Percentiles rank a stretch among this genome's conserved stretches.
Conservation (phyloP, 768 basidiomycete species). For the Tephrocybe sp. region DNA sequence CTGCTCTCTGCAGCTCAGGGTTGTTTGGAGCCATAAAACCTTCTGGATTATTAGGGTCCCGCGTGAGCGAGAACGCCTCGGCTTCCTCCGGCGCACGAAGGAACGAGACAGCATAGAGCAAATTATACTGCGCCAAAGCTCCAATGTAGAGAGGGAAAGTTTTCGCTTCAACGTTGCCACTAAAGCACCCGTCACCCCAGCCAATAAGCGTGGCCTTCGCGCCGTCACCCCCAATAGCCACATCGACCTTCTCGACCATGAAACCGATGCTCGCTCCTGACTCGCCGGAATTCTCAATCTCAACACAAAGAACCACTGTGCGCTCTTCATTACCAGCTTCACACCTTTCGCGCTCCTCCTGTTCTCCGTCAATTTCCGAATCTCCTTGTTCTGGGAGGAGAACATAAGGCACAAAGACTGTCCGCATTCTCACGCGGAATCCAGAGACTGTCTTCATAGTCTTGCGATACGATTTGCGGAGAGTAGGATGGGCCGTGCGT, state of each 20-base stretch:
- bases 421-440: constrained; percentile 91
- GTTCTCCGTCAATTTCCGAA: constrained; percentile 32
- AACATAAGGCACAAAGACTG: constrained; percentile 86
- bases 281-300: constrained; percentile 81
- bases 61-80: constrained; percentile 34
- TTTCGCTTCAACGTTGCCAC: constrained; percentile 31
- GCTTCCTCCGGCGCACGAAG: constrained; percentile 62
- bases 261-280: constrained; percentile 61
- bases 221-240: constrained; percentile 68
- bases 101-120: constrained; percentile 88
- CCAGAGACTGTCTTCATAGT: constrained; percentile 77
- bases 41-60: constrained; percentile 19
- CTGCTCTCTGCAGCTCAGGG: constrained; percentile 66
- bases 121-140: constrained; percentile 78
- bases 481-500: constrained; percentile 55
- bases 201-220: constrained; percentile 48
- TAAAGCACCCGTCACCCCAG: constrained; percentile 58
- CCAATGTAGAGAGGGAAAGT: constrained; percentile 75
- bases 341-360: constrained; percentile 52
- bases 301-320: constrained; percentile 87
- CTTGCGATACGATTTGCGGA: constrained; percentile 85
- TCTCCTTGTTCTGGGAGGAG: constrained; percentile 50
- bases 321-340: constrained; percentile 77
- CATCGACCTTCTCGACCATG: constrained; percentile 70
- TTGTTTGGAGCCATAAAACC: constrained; percentile 20